Base-by-base conservation (phyloP, 2,329 filamentous ascomycete species). In the Pleurostoma richardsiae region DNA sequence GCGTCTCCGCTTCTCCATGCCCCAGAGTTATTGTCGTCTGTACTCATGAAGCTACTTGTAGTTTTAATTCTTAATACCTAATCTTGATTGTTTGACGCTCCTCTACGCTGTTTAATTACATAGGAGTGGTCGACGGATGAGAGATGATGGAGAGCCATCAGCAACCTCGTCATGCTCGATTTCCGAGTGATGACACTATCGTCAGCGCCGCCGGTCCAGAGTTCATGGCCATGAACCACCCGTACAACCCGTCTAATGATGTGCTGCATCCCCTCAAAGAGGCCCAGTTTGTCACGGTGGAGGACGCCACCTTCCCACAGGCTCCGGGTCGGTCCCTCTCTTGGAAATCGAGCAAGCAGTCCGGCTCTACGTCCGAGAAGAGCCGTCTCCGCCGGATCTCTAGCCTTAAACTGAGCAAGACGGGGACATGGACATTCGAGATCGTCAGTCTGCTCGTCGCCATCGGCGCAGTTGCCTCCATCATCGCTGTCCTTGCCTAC, bases 401-500 rank as follows among this genome's bases (percentile, higher is more conserved):
- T 36, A n/a, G 8, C 8, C 8, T 45, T 29, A 41, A 44, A 3
- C 44, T 56, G n/a, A 50, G 51, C 29, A 49, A 48, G 10, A 49
- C 49, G 8, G 53, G 52, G 4, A 53, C 56, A 10, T 65, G 61
- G 62, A 54, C 51, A 1, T 55, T 55, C 10, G 60, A 64, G 43
- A 52, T 60, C 19, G 48, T 58, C 11, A 54, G 58, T 39, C 49
- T 64, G 28, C 29, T 54, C 1, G 38, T 63, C 30, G 52, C 62
- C 8, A 40, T 61, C 1, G 53, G 50, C 1, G 58, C 62, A 6
- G 50, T 63, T 8, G 58, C 54, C 1, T 49, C 56, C 38, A 61
- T 63, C 39, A 51, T 63, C 30, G 62, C 55, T 6, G 50, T 65
- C 3, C 52, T 65, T 10, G 61, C 56, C 2, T 53, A 51, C 28